phyloP scores from a whole-genome alignment of 352 stramenopile species.

The Globisporangium nunn region DNA sequence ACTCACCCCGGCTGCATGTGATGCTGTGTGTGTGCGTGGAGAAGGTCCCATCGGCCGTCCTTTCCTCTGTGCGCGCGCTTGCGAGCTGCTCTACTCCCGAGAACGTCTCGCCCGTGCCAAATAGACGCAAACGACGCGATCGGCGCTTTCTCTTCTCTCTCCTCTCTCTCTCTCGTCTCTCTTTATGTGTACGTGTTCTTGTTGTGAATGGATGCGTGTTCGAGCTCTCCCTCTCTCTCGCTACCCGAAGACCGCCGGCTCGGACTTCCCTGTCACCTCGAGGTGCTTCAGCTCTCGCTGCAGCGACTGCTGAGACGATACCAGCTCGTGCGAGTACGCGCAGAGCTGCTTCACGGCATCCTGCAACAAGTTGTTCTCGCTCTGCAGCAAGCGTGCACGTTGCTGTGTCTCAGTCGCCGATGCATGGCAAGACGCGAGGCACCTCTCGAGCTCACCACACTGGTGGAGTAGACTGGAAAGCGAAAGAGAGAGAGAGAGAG shows the following conservation, averaged over 20 bases:
- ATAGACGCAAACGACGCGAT: conserved; percentile 15
- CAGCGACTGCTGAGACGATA: conserved; percentile 34
- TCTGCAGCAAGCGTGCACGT: conserved; percentile 29
- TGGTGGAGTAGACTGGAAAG: conserved; percentile 33
- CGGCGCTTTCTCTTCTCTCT: conserved; percentile 5
- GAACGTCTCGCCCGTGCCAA: neutral
- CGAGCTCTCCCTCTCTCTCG: neutral
- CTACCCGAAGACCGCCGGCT: conserved; percentile 39
- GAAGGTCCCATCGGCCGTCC: conserved; percentile 22
- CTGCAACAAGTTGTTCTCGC: conserved; percentile 46
- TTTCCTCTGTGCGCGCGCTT: conserved; percentile 5
- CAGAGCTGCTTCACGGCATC: conserved; percentile 41
- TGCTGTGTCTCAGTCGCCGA: conserved; percentile 24
- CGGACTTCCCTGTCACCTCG: conserved; percentile 30
- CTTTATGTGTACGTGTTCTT: neutral
- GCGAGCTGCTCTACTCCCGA: neutral
- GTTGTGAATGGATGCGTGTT: neutral
- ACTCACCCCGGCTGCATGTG: neutral
- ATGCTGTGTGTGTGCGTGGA: neutral
- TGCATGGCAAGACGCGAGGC: conserved; percentile 31
- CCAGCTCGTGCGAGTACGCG: conserved; percentile 42
- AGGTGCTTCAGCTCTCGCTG: conserved; percentile 43
- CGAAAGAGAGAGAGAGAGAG: neutral
- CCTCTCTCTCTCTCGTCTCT: neutral
- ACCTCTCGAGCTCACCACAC: conserved; percentile 46